phyloP scores from a whole-genome alignment of 2,329 filamentous ascomycete genomes.

The Penicillium palitans region DNA sequence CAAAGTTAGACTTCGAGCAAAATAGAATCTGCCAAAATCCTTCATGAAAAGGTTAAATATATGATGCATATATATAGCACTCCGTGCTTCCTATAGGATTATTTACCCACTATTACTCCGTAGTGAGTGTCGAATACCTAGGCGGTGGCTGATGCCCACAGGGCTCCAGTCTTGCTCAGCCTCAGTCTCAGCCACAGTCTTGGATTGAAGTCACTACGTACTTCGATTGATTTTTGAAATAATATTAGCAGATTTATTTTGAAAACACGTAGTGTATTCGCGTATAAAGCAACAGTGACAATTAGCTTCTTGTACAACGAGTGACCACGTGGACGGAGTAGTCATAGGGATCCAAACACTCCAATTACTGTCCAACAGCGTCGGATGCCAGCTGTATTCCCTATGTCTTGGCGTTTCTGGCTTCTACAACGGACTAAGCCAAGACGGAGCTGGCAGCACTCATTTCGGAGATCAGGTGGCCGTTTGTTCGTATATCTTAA shows the following conservation, averaged over 20 bases:
- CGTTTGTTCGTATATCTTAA: neutral
- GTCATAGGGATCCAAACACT: neutral
- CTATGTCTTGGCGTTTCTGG: neutral
- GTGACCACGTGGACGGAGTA: slow-evolving; percentile 2
- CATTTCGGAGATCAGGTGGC: neutral
- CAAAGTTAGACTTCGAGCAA: neutral
- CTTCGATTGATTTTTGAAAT: neutral
- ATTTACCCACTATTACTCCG: too few relatives aligned
- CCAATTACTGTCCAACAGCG: neutral
- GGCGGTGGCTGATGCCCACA: neutral
- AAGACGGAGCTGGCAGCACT: neutral
- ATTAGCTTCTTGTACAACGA: neutral
- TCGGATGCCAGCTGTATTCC: neutral
- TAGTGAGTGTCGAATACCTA: too few relatives aligned
- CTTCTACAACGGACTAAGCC: neutral
- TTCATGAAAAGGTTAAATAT: neutral
- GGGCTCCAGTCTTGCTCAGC: neutral
- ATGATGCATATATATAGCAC: neutral
- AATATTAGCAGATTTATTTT: neutral
- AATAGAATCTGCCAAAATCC: neutral
- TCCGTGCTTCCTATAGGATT: too few relatives aligned
- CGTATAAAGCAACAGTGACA: neutral
- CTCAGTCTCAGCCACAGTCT: neutral
- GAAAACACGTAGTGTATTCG: neutral
- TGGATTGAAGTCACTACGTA: neutral